Conservation (phyloP, 768 basidiomycete species). For the Russula brevipes region DNA sequence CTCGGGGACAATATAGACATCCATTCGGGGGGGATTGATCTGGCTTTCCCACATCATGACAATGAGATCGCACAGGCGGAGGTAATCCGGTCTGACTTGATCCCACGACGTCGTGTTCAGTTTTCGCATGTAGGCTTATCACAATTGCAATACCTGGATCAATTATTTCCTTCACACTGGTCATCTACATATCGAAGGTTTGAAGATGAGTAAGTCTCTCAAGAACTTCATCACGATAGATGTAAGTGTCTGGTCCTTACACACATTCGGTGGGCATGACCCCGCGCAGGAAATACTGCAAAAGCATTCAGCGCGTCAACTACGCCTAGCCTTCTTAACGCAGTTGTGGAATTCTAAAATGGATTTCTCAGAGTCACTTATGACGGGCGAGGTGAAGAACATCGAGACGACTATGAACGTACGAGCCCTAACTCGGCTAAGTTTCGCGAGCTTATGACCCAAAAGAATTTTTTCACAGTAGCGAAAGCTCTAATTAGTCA, state of each 20-base stretch:
- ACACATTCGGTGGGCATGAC: slow-evolving; percentile 13
- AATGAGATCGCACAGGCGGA: slow-evolving; percentile 98
- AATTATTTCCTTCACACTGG: slow-evolving; percentile 99
- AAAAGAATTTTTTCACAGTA: slow-evolving; percentile 88
- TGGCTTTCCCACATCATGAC: slow-evolving; percentile 99
- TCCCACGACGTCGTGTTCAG: slow-evolving; percentile 10
- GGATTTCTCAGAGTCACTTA: slow-evolving; percentile 87
- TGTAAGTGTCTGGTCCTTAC: slow-evolving; percentile 39
- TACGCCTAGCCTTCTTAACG: slow-evolving; percentile 85
- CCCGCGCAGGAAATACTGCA: slow-evolving; percentile 70
- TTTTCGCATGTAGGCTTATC: slow-evolving; percentile 65
- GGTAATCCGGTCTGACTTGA: slow-evolving; percentile 38
- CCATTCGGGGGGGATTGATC: slow-evolving; percentile 93
- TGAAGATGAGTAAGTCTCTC: slow-evolving; percentile 98
- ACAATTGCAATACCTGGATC: slow-evolving; percentile 89
- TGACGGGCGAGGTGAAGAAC: slow-evolving; percentile 83
- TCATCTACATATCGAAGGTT: slow-evolving; percentile 94
- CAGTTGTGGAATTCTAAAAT: slow-evolving; percentile 91
- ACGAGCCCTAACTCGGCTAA: slow-evolving; percentile 27
- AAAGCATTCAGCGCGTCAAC: slow-evolving; percentile 77
- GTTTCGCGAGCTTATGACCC: slow-evolving; percentile 1
- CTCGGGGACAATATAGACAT: slow-evolving; percentile 93
- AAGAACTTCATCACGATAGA: slow-evolving; percentile 99
- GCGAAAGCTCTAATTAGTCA: slow-evolving; percentile 77
- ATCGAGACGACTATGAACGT: slow-evolving; percentile 86